Evolutionary conservation across 805 yeast species (phyloP), one percentile per base, ranked within the genome.

Genomic region (Ogataea ganodermae): DNA sequence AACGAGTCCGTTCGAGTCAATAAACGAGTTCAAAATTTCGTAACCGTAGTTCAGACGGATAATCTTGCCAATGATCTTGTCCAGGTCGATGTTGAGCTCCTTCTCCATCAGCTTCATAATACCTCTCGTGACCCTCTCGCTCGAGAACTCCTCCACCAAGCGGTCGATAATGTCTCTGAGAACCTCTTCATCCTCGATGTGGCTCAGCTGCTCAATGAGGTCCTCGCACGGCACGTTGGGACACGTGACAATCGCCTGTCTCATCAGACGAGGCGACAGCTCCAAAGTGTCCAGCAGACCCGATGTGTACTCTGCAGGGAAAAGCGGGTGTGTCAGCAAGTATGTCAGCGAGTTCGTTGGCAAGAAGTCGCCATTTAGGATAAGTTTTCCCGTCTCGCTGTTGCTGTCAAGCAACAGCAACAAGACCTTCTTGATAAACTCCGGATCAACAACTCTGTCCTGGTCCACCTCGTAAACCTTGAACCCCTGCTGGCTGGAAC

Each of bases 321-420:
- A 90, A 16, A 89, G 69, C 14, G 97, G 97, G 69, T 92, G 96
- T 2, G 96, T 86, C 52, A 92, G 72, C 27, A 91, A 72, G 60
- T 88, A 91, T 1, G 85, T 78, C 40, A 89, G 66, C 2, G 89
- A 73, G 40, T 68, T 68, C 57, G 83, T 82, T 43, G 94, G 80
- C 28, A 76, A 57, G 47, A 74, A 72, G 14, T 57, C 61, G 12
- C 58, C 55, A 14, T 59, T 38, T 58, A 57, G 31, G 48, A 49
- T 61, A 53, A 51, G 51, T 42, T 32, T 56, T 6, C 50, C 53
- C 14, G 39, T 47, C 2, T 49, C 32, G 3, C 37, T 38, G 18
- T 50, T 46, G 16, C 68, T 6, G 77, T 73, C 51, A 75, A 68
- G 27, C 62, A 69, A 22, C 75, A 67, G 42, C 46, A 53, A 52